Percentiles rank a stretch among this genome's conserved stretches.
Conservation (phyloP, 495 filamentous ascomycete species). For the Aspergillus affinis region DNA sequence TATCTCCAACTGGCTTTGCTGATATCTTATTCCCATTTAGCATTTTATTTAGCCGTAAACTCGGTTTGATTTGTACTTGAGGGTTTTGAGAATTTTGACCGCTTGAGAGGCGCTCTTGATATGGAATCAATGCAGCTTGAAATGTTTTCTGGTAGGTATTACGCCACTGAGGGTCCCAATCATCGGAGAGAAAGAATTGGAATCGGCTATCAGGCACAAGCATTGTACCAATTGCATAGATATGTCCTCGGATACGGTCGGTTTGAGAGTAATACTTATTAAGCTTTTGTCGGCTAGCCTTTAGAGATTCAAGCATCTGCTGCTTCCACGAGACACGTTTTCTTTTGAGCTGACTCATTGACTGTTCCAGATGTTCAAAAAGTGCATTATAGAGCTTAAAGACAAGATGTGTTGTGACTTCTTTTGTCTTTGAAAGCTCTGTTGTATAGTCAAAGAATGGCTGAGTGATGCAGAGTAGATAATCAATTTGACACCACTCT, state of each 20-base stretch:
- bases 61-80: no score
- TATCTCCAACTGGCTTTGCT: neutral
- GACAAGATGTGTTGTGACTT: conserved; percentile 3
- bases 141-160: neutral
- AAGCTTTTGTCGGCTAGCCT: no score
- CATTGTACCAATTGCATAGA: conserved; percentile 26
- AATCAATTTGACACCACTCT: conserved; percentile 25
- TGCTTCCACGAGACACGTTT: conserved; percentile 12
- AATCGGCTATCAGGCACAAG: conserved; percentile 1
- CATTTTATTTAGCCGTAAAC: neutral
- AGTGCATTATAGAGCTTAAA: no score
- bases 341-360: neutral
- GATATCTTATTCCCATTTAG: no score
- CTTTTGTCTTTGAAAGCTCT: no score
- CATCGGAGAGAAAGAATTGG: conserved; percentile 12
- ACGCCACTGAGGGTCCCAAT: conserved; percentile 2
- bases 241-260: conserved; percentile 1
- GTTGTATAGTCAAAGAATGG: neutral
- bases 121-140: no score
- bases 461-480: conserved; percentile 12
- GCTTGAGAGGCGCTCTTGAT: no score
- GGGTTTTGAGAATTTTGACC: no score
- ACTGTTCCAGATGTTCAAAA: conserved; percentile 8
- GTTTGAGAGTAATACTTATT: no score
- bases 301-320: conserved; percentile 9